A percentile compares a stretch with the other conserved stretches of the same genome.
Evolutionary conservation across 2,329 filamentous ascomycete species (phyloP).

Genomic region (Diaporthe sp.): DNA sequence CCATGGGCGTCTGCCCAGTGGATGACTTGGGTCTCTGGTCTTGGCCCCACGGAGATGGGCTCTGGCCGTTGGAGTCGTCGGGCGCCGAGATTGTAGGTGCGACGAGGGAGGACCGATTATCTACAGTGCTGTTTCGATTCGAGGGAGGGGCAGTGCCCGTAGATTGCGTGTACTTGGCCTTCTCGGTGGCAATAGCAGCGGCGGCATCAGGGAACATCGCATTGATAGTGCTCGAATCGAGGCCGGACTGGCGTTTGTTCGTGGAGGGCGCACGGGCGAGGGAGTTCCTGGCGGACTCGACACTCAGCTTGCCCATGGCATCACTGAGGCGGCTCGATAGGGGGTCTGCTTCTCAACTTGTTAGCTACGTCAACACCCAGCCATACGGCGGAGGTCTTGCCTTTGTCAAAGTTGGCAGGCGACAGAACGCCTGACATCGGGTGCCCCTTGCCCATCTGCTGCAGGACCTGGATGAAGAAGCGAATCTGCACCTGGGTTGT

Average conservation of each 20-base stretch:
- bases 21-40: conserved; percentile 81
- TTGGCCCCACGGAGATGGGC: conserved; percentile 84
- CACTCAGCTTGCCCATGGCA: conserved; percentile 95
- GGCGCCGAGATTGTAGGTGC: conserved; percentile 82
- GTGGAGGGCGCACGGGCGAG: conserved; percentile 84
- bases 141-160: conserved; percentile 91
- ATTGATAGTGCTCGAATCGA: conserved; percentile 94
- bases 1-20: conserved; percentile 87
- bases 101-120: conserved; percentile 80
- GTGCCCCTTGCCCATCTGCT: conserved; percentile 99
- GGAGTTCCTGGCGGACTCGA: conserved; percentile 89
- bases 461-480: conserved; percentile 98
- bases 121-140: conserved; percentile 91
- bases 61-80: conserved; percentile 73
- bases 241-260: conserved; percentile 92
- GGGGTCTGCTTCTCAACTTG: conserved; percentile 75
- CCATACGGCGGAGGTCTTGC: conserved; percentile 60
- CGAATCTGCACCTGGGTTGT: conserved; percentile 99
- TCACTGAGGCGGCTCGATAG: conserved; percentile 97
- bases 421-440: conserved; percentile 97
- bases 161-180: conserved; percentile 96
- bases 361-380: conserved; percentile 17
- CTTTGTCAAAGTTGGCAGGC: conserved; percentile 96
- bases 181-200: conserved; percentile 97
- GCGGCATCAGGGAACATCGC: conserved; percentile 99